A percentile compares a stretch with the other conserved stretches of the same genome.
Evolutionary conservation across 2,329 filamentous ascomycete genomes (phyloP).

Genomic region (Penicillium polonicum): DNA sequence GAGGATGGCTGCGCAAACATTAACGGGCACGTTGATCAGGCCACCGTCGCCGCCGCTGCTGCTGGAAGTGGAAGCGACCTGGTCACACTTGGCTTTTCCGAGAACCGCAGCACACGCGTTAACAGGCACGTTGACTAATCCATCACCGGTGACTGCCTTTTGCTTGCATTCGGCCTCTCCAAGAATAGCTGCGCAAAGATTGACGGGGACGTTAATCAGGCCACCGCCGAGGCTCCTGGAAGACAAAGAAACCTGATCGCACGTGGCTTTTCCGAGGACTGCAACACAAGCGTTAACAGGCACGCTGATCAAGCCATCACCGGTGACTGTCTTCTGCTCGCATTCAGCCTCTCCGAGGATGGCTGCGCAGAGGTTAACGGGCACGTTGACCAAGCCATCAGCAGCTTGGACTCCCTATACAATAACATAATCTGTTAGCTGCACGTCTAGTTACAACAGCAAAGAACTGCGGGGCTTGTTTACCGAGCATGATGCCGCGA

Average conservation of each 20-base stretch:
- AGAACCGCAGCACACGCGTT: constrained; percentile 25
- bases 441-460: neutral
- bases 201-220: constrained; percentile 27
- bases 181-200: constrained; percentile 25
- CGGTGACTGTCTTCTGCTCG: constrained; percentile 18
- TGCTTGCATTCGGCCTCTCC: constrained; percentile 28
- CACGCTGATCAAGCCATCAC: constrained; percentile 22
- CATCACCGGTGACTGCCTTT: constrained; percentile 11
- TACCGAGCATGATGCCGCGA: constrained; percentile 24
- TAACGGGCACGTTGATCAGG: constrained; percentile 27
- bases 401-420: constrained; percentile 13
- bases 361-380: constrained; percentile 24
- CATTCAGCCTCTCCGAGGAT: constrained; percentile 27
- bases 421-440: neutral
- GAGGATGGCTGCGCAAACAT: constrained; percentile 25
- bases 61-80: constrained; percentile 13
- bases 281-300: constrained; percentile 26
- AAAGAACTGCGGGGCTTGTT: neutral
- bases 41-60: neutral
- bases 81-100: constrained; percentile 27
- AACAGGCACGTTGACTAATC: constrained; percentile 28
- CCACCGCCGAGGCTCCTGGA: neutral
- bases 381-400: constrained; percentile 21
- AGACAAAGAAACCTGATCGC: constrained; percentile 20
- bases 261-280: constrained; percentile 26